Evolutionary conservation across 441 rosid species (phyloP).

Genomic region (Codiaeum variegatum): DNA sequence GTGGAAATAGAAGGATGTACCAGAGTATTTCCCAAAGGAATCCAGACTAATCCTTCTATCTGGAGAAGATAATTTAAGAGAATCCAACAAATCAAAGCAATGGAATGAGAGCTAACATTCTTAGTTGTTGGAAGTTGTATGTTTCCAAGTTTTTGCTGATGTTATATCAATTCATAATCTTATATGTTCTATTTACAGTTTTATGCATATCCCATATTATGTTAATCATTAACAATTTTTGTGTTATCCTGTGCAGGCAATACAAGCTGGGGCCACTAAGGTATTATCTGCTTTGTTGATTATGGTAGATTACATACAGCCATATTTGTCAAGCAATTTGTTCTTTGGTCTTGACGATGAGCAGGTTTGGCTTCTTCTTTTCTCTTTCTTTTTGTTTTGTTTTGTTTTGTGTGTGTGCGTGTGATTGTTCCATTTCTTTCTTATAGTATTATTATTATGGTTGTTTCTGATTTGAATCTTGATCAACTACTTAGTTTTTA

Average conservation of each 20-base stretch:
- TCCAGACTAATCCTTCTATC: not conserved
- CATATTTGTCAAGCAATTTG: constrained; percentile 41
- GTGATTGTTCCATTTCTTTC: constrained; percentile 17
- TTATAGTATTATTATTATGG: constrained; percentile 3
- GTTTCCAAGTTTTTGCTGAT: not conserved
- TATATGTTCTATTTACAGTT: not conserved
- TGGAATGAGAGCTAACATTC: not conserved
- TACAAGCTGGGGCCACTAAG: constrained; percentile 72
- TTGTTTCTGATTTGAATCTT: constrained; percentile 22
- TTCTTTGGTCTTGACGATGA: constrained; percentile 68
- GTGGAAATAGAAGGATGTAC: not conserved
- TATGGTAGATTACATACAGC: constrained; percentile 55
- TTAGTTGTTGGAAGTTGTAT: constrained; percentile 9
- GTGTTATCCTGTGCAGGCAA: constrained; percentile 41
- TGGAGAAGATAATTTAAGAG: not conserved
- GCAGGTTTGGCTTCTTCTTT: constrained; percentile 58
- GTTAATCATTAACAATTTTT: not conserved
- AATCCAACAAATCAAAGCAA: not conserved
- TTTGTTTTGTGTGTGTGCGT: no score
- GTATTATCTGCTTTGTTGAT: constrained; percentile 58
- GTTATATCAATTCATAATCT: not conserved
- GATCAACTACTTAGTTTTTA: constrained; percentile 33
- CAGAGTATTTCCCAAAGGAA: not conserved
- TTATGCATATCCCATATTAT: not conserved
- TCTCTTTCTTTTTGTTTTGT: no score